Evolutionary conservation across 2,329 filamentous ascomycete genomes (phyloP).

Genomic region (Trichoderma asperellum): DNA sequence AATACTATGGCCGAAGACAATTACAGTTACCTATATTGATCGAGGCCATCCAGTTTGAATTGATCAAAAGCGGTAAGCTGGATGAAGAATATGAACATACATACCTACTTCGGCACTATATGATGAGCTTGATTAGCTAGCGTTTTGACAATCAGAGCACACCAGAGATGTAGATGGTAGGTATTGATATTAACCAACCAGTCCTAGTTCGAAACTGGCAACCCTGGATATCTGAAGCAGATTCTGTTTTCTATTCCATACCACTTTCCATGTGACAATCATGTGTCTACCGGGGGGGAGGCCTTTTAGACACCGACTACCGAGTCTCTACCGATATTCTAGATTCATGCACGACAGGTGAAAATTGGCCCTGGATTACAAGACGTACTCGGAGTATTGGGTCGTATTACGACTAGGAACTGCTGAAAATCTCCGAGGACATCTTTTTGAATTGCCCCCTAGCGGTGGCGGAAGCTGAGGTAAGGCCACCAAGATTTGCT

Average conservation of each 20-base stretch:
- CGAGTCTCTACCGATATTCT: background rate
- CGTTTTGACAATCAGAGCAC: no score
- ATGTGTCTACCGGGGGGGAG: background rate
- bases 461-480: conserved; percentile 1
- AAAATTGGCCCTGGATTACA: background rate
- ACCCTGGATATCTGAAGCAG: background rate
- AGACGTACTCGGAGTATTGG: background rate
- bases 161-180: no score
- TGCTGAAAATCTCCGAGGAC: background rate
- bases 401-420: background rate
- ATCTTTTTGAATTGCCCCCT: background rate
- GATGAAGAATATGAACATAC: no score
- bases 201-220: background rate
- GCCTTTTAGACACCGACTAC: background rate
- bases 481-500: background rate
- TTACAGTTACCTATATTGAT: no score
- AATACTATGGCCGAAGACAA: no score
- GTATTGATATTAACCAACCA: no score
- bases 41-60: no score
- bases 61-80: no score
- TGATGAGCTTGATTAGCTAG: no score
- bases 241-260: background rate
- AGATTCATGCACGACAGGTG: background rate
- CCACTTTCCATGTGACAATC: conserved; percentile 11
- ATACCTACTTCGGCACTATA: no score